A percentile compares a stretch with the other conserved stretches of the same genome.
Conservation (phyloP, 2,329 filamentous ascomycete genomes). For the Aspergillus cejpii region DNA sequence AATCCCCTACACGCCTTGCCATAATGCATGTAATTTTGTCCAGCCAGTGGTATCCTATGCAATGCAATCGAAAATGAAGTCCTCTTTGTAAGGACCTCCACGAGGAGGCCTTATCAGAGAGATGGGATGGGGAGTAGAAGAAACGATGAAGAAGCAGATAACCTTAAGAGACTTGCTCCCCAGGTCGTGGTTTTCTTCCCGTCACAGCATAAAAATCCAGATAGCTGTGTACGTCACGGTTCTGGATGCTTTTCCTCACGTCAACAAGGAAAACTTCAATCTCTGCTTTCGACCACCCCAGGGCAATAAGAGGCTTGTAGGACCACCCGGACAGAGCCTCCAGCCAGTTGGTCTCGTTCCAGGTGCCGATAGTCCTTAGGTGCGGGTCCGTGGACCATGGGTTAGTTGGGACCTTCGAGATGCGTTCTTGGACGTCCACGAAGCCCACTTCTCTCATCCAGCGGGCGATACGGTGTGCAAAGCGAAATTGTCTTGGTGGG, state of each 20-base stretch:
- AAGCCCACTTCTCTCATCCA: constrained; percentile 55
- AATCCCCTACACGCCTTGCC: constrained; percentile 18
- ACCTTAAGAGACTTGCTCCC: constrained; percentile 11
- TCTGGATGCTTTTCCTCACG: constrained; percentile 38
- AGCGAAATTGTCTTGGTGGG: constrained; percentile 44
- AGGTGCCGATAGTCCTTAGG: constrained; percentile 45
- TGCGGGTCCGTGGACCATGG: constrained; percentile 46
- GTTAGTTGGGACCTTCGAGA: constrained; percentile 50
- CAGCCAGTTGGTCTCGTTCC: constrained; percentile 44
- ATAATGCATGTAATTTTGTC: constrained; percentile 18
- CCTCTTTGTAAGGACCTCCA: neutral
- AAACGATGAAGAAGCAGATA: neutral
- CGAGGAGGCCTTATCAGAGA: constrained; percentile 1
- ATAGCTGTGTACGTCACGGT: constrained; percentile 39
- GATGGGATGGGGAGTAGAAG: neutral
- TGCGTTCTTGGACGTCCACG: constrained; percentile 49
- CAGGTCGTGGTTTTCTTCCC: constrained; percentile 29
- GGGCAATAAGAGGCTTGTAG: constrained; percentile 38
- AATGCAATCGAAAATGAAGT: constrained; percentile 15
- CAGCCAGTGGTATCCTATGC: constrained; percentile 27
- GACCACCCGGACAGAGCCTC: constrained; percentile 40
- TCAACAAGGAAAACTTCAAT: constrained; percentile 44
- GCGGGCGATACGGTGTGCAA: constrained; percentile 48
- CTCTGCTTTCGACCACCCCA: constrained; percentile 42
- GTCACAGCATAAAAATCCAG: constrained; percentile 36